A percentile compares a stretch with the other conserved stretches of the same genome.
These are phyloP conservation scores for Naegleria gruberi DNA, from an alignment of 208 protist genomes.

Conservation along the genomic window DNA sequence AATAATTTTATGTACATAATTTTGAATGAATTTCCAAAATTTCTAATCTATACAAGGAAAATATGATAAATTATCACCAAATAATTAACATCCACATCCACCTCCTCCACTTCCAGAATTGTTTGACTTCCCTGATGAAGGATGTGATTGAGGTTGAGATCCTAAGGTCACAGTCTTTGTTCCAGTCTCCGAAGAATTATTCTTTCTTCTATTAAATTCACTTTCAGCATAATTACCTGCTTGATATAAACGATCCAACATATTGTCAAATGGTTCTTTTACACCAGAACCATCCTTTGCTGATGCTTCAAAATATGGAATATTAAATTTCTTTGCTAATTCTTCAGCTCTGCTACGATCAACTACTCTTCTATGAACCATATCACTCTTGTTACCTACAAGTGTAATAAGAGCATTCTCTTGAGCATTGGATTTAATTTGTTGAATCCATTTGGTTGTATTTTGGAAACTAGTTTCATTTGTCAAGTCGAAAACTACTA, in stretches of 20 bases:
- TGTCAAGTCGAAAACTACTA: constrained; percentile 15
- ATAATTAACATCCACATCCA: not conserved
- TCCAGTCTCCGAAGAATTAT: not conserved
- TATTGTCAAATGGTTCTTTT: not conserved
- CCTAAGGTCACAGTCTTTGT: not conserved
- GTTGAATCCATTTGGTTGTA: not conserved
- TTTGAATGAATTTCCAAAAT: too few relatives aligned
- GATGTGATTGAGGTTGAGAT: not conserved
- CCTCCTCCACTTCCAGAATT: not conserved
- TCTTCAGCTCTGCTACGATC: not conserved
- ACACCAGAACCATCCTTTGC: not conserved
- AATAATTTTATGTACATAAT: too few relatives aligned
- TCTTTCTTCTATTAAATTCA: not conserved
- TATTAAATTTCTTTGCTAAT: not conserved
- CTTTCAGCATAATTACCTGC: constrained; percentile 1
- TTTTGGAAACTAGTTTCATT: not conserved
- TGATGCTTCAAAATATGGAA: not conserved
- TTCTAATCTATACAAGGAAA: too few relatives aligned
- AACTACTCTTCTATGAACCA: not conserved
- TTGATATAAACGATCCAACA: not conserved
- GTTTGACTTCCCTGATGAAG: not conserved
- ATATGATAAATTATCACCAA: too few relatives aligned
- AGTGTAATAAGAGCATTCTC: not conserved
- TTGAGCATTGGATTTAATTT: not conserved
- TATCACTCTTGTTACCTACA: constrained; percentile 12